phyloP scores from a whole-genome alignment of 805 yeast species.

The Candida cerambycidarum region DNA sequence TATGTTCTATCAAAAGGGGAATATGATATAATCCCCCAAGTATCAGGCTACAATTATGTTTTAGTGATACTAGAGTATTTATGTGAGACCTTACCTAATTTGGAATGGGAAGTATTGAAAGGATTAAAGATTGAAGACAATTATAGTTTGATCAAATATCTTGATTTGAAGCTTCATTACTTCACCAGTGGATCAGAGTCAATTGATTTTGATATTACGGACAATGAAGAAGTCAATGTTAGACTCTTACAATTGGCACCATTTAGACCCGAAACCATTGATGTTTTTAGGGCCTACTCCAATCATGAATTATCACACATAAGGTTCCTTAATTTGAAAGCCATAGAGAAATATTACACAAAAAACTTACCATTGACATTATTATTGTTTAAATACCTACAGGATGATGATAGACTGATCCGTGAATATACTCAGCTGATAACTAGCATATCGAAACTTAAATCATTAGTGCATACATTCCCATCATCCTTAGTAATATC shows the following conservation, averaged over 20 bases:
- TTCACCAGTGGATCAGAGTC: not conserved
- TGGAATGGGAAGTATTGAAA: not conserved
- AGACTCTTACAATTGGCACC: slow-evolving; percentile 1
- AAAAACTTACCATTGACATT: not conserved
- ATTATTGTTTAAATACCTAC: slow-evolving; percentile 1
- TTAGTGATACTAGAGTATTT: slow-evolving; percentile 1
- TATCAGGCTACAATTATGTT: not conserved
- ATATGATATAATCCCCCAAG: slow-evolving; percentile 1
- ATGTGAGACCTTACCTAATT: not conserved
- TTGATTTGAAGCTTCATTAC: slow-evolving; percentile 2
- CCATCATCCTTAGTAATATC: not conserved
- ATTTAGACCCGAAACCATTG: not conserved
- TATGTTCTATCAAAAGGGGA: slow-evolving; percentile 4
- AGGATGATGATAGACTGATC: slow-evolving; percentile 3
- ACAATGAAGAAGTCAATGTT: slow-evolving; percentile 2
- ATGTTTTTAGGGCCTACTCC: not conserved
- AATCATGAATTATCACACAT: slow-evolving; percentile 1
- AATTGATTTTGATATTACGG: not conserved
- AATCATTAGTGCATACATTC: not conserved
- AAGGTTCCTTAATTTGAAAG: slow-evolving; percentile 1
- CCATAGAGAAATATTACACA: not conserved
- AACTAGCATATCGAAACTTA: not conserved
- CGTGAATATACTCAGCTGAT: slow-evolving; percentile 1
- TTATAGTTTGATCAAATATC: slow-evolving; percentile 1
- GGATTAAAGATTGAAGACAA: not conserved